Evolutionary conservation across 169 alveolate genomes (phyloP), one percentile per base, ranked within the genome.

Genomic region (Amoebophrya sp.): DNA sequence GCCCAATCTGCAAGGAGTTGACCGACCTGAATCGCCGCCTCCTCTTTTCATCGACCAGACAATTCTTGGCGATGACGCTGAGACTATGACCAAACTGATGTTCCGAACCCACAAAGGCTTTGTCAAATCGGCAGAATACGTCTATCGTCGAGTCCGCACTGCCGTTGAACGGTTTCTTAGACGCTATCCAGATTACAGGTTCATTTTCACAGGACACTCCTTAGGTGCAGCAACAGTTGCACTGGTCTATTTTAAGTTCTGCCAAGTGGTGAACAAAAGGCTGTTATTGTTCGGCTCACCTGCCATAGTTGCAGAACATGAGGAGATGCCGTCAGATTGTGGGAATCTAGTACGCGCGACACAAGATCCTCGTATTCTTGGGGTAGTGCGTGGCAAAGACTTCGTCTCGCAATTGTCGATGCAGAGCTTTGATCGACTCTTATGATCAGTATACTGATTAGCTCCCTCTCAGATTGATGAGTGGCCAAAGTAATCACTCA

Each of bases 71-170:
- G n/a, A n/a, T n/a, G n/a, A n/a, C n/a, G n/a, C n/a, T n/a, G n/a
- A n/a, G n/a, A n/a, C n/a, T n/a, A n/a, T n/a, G n/a, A n/a, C n/a
- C n/a, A n/a, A n/a, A n/a, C n/a, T n/a, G n/a, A n/a, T n/a, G 36
- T 65, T 65, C 83, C 83, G 83, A 29, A 65, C 83, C 83, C 83
- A 65, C 83, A 65, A 65, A 26, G 83, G 83, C 2, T 65, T 65
- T 36, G 83, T 65, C 36, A 6, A 26, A 36, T 65, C 83, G 38
- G 83, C 83, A 36, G 83, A 65, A 10, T 65, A 26, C 26, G 83
- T 65, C 33, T 65, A 65, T 36, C 33, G 83, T 12, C 83, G 83
- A 18, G n/a, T 65, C 83, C 12, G 33, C 39, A 6, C 1, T 36
- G 18, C 39, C 39, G 83, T 65, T 29, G 83, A 65, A 10, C 83